phyloP scores from a whole-genome alignment of 176 grass and related monocot species.

The Zea luxurians region DNA sequence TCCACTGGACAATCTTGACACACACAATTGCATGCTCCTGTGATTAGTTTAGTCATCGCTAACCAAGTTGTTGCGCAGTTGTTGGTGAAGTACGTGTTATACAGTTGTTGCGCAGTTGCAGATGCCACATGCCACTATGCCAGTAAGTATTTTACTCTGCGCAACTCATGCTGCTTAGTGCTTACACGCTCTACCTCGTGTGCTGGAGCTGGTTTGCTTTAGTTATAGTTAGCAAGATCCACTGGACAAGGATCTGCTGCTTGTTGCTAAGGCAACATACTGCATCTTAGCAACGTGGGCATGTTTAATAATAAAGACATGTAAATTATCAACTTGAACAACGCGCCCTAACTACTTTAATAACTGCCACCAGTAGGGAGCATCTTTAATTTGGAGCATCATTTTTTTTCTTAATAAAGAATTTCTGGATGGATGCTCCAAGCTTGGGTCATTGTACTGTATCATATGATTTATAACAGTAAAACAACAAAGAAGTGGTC shows the following conservation, averaged over 20 bases:
- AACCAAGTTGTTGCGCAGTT: background rate
- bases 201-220: constrained; percentile 16
- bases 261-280: constrained; percentile 25
- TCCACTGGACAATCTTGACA: background rate
- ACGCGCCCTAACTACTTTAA: background rate
- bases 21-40: background rate
- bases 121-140: background rate
- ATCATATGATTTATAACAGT: background rate
- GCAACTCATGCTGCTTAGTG: background rate
- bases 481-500: constrained; percentile 3
- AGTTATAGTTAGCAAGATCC: constrained; percentile 9
- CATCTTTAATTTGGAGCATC: background rate
- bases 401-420: background rate
- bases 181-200: constrained; percentile 23
- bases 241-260: constrained; percentile 13
- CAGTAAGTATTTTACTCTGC: background rate
- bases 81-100: background rate
- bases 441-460: background rate
- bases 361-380: background rate
- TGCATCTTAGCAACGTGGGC: constrained; percentile 15
- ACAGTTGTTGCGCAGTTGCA: background rate
- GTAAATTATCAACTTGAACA: background rate
- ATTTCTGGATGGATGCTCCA: background rate
- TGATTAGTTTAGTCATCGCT: background rate
- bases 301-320: constrained; percentile 17